Percentiles rank a stretch among this genome's conserved stretches.
These are phyloP conservation scores for Alternaria tenuissima DNA, from an alignment of 2,329 filamentous ascomycete species.

Conservation along the genomic window DNA sequence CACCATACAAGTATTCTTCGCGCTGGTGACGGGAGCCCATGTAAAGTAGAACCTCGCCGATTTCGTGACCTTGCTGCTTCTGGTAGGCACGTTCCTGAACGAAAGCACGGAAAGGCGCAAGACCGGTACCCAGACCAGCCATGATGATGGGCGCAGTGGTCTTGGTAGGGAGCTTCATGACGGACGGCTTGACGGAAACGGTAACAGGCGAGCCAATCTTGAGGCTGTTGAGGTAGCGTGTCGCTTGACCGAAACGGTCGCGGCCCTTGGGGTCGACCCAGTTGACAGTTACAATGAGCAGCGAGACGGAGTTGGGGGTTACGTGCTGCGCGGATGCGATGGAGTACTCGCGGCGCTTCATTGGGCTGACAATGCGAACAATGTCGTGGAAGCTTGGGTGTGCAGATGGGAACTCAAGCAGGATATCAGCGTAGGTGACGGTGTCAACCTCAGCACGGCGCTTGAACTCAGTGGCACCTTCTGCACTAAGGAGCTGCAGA, in stretches of 20 bases:
- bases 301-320: constrained; percentile 83
- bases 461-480: constrained; percentile 91
- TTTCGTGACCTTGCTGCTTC: constrained; percentile 95
- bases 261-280: constrained; percentile 91
- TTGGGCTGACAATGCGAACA: constrained; percentile 82
- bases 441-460: constrained; percentile 89
- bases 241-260: constrained; percentile 91
- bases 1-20: constrained; percentile 98
- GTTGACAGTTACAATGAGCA: constrained; percentile 97
- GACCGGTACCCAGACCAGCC: constrained; percentile 96
- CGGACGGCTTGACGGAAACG: constrained; percentile 94
- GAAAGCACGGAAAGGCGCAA: constrained; percentile 99
- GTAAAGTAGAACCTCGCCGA: constrained; percentile 92
- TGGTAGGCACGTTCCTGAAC: constrained; percentile 98
- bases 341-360: constrained; percentile 99
- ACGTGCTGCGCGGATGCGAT: constrained; percentile 97
- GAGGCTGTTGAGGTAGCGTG: constrained; percentile 83
- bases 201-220: constrained; percentile 80
- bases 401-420: constrained; percentile 89
- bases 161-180: constrained; percentile 95
- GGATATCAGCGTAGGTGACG: constrained; percentile 86
- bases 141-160: constrained; percentile 96
- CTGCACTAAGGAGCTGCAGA: constrained; percentile 72
- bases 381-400: constrained; percentile 90
- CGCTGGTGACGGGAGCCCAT: constrained; percentile 97